Evolutionary conservation across 192 early-diverging fungal species (phyloP), one percentile per base, ranked within the genome.

Genomic region (Backusella circina): DNA sequence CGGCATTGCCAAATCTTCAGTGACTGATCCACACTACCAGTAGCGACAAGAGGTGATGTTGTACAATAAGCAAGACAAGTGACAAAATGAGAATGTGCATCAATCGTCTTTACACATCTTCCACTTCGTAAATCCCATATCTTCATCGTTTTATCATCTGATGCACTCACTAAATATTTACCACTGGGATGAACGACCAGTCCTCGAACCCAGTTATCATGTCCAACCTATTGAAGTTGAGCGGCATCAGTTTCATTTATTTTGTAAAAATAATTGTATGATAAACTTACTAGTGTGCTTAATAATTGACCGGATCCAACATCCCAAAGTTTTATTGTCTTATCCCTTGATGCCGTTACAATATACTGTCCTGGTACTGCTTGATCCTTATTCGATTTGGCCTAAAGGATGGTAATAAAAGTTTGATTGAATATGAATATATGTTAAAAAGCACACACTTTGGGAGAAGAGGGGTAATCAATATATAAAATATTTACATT

Each of bases 201-300:
- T 39, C 91, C 93, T 41, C 96, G 91, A 12, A 97, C 89, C 96
- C 96, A 97, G 78, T 95, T 96, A 65, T 97, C 95, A 76, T 97
- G 96, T 12, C 96, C 95, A 32, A 87, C 81, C 92, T 93, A 71
- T 67, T 33, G 36, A 30, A 32, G 18, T 31, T 50, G n/a, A 31
- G 10, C 6, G 31, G 21, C 8, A 71, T 30, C 15, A 71, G 26
- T 33, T n/a, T 23, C 0, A 57, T 67, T 67, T 35, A 31, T 31
- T 15, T n/a, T 67, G 35, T 36, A 67, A 12, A 18, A 31, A 6
- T 23, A 35, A 9, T 26, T 38, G 21, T 28, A 33, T 39, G 23
- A 47, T 38, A 38, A 26, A 26, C 61, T 80, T 88, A 94, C 93
- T 83, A 98, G 85, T 1, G 92, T 94, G 65, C 89, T 86, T 31